Percentiles rank a stretch among this genome's conserved stretches.
Evolutionary conservation across 2,329 filamentous ascomycete genomes (phyloP).

Genomic region (Fusarium nelsonii): DNA sequence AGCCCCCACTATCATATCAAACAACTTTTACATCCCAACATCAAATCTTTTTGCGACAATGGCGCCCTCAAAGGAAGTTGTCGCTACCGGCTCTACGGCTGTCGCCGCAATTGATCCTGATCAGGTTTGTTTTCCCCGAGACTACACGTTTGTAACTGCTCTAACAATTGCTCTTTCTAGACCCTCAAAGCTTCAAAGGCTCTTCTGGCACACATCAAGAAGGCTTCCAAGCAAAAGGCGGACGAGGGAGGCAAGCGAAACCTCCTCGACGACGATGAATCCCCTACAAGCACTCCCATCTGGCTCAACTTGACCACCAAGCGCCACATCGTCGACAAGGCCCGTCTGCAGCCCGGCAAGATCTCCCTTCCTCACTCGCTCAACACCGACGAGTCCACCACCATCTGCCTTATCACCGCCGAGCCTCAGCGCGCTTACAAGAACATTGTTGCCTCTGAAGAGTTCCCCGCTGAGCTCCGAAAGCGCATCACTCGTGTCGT

Average conservation of each 20-base stretch:
- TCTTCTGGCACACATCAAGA: slow-evolving; percentile 71
- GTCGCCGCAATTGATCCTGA: slow-evolving; percentile 56
- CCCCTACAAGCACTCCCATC: slow-evolving; percentile 64
- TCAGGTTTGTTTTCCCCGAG: slow-evolving; percentile 51
- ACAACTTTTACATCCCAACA: slow-evolving; percentile 41
- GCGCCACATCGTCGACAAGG: slow-evolving; percentile 77
- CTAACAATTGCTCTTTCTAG: slow-evolving; percentile 51
- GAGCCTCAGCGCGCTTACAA: slow-evolving; percentile 88
- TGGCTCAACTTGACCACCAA: slow-evolving; percentile 75
- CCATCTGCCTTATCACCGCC: slow-evolving; percentile 88
- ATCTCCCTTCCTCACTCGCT: slow-evolving; percentile 83
- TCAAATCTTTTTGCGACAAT: slow-evolving; percentile 50
- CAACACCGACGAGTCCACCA: slow-evolving; percentile 69
- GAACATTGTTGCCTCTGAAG: slow-evolving; percentile 80
- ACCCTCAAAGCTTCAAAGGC: slow-evolving; percentile 73
- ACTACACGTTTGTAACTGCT: not conserved
- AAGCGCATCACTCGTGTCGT: slow-evolving; percentile 81
- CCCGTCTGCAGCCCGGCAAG: slow-evolving; percentile 85
- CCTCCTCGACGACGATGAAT: slow-evolving; percentile 63
- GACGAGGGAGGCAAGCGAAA: slow-evolving; percentile 65
- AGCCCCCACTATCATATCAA: slow-evolving; percentile 51
- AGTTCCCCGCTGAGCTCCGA: slow-evolving; percentile 75
- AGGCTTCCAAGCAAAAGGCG: slow-evolving; percentile 62
- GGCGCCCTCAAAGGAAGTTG: slow-evolving; percentile 58
- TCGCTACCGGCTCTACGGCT: slow-evolving; percentile 50